Percentiles rank a stretch among this genome's conserved stretches.
These are phyloP conservation scores for Pueraria montana DNA, from an alignment of 306 rosid species.

Conservation along the genomic window DNA sequence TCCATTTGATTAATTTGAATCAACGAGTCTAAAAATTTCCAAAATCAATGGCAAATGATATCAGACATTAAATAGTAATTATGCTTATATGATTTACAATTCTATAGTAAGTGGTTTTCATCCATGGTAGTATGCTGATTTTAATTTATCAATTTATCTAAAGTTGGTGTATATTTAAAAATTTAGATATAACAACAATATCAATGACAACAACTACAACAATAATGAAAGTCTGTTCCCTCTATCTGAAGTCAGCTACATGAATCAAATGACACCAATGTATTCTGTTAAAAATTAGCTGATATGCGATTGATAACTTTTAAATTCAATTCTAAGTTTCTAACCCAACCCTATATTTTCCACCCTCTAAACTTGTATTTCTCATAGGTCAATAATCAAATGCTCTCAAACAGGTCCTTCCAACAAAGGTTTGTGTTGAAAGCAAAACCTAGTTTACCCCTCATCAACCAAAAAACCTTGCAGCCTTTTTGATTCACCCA, in stretches of 20 bases:
- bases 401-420: neutral
- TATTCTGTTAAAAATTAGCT: neutral
- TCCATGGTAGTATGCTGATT: neutral
- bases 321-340: neutral
- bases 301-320: neutral
- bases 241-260: neutral
- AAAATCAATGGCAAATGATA: neutral
- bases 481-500: neutral
- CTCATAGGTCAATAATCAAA: slow-evolving; percentile 27
- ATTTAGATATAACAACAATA: neutral
- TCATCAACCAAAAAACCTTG: neutral
- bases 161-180: neutral
- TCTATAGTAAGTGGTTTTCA: neutral
- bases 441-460: neutral
- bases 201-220: neutral
- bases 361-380: neutral
- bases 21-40: neutral
- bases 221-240: neutral
- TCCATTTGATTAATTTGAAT: slow-evolving; percentile 18
- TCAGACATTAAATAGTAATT: slow-evolving; percentile 1
- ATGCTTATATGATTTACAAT: slow-evolving; percentile 5
- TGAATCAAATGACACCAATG: neutral
- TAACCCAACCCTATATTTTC: too few species aligned
- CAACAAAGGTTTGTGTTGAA: neutral
- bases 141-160: neutral